Percentiles rank a stretch among this genome's conserved stretches.
Conservation (phyloP, 2,329 filamentous ascomycete genomes). For the Pestalotiopsis fici region DNA sequence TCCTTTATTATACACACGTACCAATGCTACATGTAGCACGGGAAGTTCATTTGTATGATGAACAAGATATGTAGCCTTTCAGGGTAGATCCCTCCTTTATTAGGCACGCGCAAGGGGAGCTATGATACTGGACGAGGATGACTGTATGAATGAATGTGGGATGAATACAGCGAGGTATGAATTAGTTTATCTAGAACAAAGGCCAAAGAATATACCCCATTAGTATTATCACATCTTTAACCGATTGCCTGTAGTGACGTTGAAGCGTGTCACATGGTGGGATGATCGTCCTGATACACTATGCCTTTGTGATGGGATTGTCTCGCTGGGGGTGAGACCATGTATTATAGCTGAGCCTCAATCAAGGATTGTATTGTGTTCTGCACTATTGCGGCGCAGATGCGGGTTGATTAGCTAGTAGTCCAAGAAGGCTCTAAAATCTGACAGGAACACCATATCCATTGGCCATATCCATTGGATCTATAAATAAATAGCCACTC, state of each 20-base stretch:
- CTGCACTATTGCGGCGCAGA: neutral
- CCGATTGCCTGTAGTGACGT: no score
- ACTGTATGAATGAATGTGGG: neutral
- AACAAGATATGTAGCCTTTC: neutral
- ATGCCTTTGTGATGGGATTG: neutral
- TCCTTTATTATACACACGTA: neutral
- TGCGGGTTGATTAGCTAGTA: neutral
- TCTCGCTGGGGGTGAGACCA: no score
- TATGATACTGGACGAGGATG: neutral
- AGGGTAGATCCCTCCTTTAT: neutral
- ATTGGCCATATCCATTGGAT: no score
- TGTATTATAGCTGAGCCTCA: no score
- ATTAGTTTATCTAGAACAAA: neutral
- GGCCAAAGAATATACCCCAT: neutral
- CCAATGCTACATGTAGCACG: neutral
- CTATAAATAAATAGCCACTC: no score
- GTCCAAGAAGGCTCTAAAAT: neutral
- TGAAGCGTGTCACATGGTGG: no score
- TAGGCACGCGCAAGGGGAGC: neutral
- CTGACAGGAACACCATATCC: neutral
- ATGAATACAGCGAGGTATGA: neutral
- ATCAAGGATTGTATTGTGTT: neutral
- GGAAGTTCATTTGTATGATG: neutral
- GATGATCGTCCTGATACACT: neutral
- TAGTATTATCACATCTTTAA: no score